Conservation (phyloP, 2,329 filamentous ascomycete genomes). For the Knoxdaviesia proteae region DNA sequence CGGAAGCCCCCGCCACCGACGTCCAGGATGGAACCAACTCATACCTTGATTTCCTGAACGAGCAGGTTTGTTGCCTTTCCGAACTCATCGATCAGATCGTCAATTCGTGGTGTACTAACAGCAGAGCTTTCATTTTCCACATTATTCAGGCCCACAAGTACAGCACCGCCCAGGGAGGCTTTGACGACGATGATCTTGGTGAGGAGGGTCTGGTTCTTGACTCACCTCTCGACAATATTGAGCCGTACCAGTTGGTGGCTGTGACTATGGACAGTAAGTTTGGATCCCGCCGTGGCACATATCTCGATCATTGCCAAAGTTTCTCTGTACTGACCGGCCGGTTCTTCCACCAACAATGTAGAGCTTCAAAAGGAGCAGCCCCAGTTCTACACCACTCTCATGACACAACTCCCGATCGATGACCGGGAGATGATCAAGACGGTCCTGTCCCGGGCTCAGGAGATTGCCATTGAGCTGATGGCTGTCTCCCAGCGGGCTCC, state of each 20-base stretch:
- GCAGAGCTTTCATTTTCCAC: background rate
- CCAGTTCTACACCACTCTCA: constrained; percentile 65
- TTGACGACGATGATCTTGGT: constrained; percentile 67
- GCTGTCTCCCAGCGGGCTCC: constrained; percentile 6
- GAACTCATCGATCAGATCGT: background rate
- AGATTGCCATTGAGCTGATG: constrained; percentile 17
- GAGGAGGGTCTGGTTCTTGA: constrained; percentile 87
- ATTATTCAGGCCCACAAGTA: constrained; percentile 58
- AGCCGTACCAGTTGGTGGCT: constrained; percentile 83
- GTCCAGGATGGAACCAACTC: constrained; percentile 78
- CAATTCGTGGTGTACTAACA: constrained; percentile 7
- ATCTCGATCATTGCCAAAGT: background rate
- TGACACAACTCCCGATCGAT: constrained; percentile 55
- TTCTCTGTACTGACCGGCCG: background rate
- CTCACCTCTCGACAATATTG: constrained; percentile 83
- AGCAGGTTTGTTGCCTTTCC: constrained; percentile 36
- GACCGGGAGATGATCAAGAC: constrained; percentile 65
- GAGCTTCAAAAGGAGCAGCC: constrained; percentile 81
- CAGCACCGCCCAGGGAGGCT: constrained; percentile 39
- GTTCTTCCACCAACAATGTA: constrained; percentile 18
- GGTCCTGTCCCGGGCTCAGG: constrained; percentile 45
- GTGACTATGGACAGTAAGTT: constrained; percentile 60
- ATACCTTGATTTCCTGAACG: constrained; percentile 88
- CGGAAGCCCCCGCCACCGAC: constrained; percentile 42
- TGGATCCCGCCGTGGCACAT: background rate